A percentile compares a stretch with the other conserved stretches of the same genome.
These are phyloP conservation scores for Kwoniella shivajii DNA, from an alignment of 1,284 basidiomycete species.

Conservation along the genomic window DNA sequence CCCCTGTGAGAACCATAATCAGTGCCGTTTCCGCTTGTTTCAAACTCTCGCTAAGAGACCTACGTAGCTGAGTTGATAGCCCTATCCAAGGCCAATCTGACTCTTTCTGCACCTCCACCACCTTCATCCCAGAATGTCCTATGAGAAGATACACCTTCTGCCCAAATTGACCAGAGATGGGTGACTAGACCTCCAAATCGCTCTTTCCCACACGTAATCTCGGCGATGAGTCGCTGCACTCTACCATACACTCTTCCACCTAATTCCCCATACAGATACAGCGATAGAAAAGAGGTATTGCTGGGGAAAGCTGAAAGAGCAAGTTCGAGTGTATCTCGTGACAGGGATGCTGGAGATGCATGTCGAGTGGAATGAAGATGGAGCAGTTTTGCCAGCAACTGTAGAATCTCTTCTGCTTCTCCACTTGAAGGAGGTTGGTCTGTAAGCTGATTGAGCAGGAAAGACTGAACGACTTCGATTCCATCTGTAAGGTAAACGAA, in stretches of 20 bases:
- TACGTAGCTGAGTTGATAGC: conserved; percentile 40
- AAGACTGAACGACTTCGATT: conserved; percentile 22
- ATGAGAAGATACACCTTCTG: conserved; percentile 36
- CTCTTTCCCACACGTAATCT: conserved; percentile 18
- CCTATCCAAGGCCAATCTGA: conserved; percentile 43
- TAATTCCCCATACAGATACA: conserved; percentile 54
- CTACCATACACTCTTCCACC: conserved; percentile 53
- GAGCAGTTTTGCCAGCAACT: conserved; percentile 50
- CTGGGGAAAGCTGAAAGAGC: conserved; percentile 53
- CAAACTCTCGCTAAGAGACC: conserved; percentile 14
- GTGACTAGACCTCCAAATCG: conserved; percentile 36
- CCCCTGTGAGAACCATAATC: conserved; percentile 21
- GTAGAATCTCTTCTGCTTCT: conserved; percentile 49
- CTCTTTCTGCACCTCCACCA: conserved; percentile 46
- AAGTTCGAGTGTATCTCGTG: conserved; percentile 49
- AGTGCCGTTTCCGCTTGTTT: too few relatives aligned
- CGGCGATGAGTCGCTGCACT: conserved; percentile 45
- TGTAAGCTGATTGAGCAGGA: conserved; percentile 19
- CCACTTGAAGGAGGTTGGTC: conserved; percentile 18
- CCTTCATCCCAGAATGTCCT: conserved; percentile 46
- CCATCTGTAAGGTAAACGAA: conserved; percentile 36
- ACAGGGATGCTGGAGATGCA: conserved; percentile 40
- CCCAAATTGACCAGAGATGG: conserved; percentile 51
- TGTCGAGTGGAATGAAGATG: conserved; percentile 42
- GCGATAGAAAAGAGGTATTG: conserved; percentile 55